phyloP scores from a whole-genome alignment of 192 early-diverging fungal species.

The Linnemannia schmuckeri region DNA sequence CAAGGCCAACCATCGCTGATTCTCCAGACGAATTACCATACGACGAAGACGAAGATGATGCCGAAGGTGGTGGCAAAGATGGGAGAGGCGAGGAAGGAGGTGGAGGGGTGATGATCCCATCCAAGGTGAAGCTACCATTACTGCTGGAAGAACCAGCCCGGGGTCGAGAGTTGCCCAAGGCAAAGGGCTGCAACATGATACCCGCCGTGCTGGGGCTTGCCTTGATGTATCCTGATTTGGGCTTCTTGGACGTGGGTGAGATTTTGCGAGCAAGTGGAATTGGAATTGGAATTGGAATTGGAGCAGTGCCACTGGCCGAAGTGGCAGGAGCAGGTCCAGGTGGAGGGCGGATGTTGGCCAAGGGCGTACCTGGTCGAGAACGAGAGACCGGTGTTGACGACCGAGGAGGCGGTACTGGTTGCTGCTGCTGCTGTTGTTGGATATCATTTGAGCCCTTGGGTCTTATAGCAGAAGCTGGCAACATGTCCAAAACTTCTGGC shows the following conservation, averaged over 20 bases:
- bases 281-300: background rate
- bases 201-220: background rate
- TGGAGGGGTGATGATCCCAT: slow-evolving; percentile 24
- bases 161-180: slow-evolving; percentile 11
- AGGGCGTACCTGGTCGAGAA: slow-evolving; percentile 32
- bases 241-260: slow-evolving; percentile 25
- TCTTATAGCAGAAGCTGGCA: background rate
- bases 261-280: slow-evolving; percentile 19
- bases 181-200: slow-evolving; percentile 8
- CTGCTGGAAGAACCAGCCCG: slow-evolving; percentile 30
- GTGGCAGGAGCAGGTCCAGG: slow-evolving; percentile 38
- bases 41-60: background rate
- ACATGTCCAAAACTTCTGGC: background rate
- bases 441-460: background rate
- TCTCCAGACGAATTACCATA: background rate
- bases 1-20: background rate
- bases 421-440: background rate
- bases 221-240: slow-evolving; percentile 6
- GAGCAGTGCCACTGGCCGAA: background rate
- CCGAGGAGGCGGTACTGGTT: background rate
- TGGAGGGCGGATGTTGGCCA: slow-evolving; percentile 32
- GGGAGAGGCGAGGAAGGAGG: slow-evolving; percentile 19
- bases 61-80: slow-evolving; percentile 4
- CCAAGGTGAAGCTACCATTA: slow-evolving; percentile 23
- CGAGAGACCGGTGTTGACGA: slow-evolving; percentile 17